Conservation (phyloP, 345 rosid genomes). For the Durio zibethinus region DNA sequence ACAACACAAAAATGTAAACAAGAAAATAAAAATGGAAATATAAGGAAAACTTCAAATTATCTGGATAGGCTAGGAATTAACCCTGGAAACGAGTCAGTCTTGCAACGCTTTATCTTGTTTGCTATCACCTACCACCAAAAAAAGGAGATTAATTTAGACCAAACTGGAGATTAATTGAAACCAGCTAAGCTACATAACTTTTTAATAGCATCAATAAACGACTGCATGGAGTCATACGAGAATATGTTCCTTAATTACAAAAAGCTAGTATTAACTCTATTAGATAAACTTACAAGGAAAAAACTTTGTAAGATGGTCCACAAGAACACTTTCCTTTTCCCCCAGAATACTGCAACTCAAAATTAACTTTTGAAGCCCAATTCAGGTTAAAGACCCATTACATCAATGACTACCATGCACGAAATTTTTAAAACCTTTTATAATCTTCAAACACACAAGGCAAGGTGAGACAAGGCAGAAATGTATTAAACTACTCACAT, state of each 20-base stretch:
- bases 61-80: slow-evolving; percentile 25
- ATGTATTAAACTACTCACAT: slow-evolving; percentile 50
- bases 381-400: background rate
- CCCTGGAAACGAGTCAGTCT: slow-evolving; percentile 78
- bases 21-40: background rate
- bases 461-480: slow-evolving; percentile 9
- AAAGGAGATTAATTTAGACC: background rate
- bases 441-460: background rate
- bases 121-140: slow-evolving; percentile 53
- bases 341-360: background rate
- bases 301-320: background rate
- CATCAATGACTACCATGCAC: background rate
- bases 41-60: background rate
- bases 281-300: background rate
- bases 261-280: background rate
- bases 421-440: background rate
- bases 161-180: background rate
- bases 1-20: background rate
- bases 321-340: background rate
- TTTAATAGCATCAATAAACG: background rate
- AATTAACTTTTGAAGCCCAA: background rate
- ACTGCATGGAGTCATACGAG: background rate
- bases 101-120: slow-evolving; percentile 90
- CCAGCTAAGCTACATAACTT: background rate
- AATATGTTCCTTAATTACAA: background rate